Evolutionary conservation across 495 filamentous ascomycete species (phyloP), one percentile per base, ranked within the genome.

Genomic region (Baudoinia panamericana): DNA sequence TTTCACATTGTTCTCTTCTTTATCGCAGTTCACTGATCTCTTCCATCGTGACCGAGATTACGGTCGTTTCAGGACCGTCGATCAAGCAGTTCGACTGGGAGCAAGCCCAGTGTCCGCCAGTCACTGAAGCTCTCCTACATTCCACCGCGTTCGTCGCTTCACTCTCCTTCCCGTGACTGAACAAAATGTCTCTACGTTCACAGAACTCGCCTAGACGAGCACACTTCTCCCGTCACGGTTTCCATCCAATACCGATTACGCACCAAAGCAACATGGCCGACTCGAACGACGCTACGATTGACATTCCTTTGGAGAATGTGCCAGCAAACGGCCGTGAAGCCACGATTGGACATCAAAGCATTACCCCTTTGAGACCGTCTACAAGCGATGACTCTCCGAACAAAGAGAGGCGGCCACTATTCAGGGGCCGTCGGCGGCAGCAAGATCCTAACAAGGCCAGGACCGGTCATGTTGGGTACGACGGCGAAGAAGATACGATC

Each of bases 401-500:
- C 36, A 12, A 65, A 24, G 68, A 73, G 55, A 77, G 72, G 53
- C 58, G 56, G 21, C 64, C 62, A 39, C 60, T 75, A 43, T 78
- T 75, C 56, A 61, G 66, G 21, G 80, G 75, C 46, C 70, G 69
- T 58, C 71, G 74, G 53, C 53, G 49, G 51, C 63, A 58, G 59
- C 55, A 31, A 40, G 64, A 59, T 37, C 72, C 59, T 20, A 56
- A 34, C 18, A 59, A 69, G 28, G 57, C 66, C 35, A 68, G 69
- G 8, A 65, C 69, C 31, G 74, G 41, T n/a, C 36, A 37, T 32
- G 41, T 49, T 17, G 53, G 53, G 9, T 54, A 71, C 39, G 70
- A 76, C 41, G 73, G 73, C 5, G 75, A 76, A n/a, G 67, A 70
- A 34, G 52, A 66, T 9, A 71, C 69, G 4, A 55, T 95, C 49